Evolutionary conservation across 208 protist genomes (phyloP), one percentile per base, ranked within the genome.

Genomic region (Trypanosoma caninum): DNA sequence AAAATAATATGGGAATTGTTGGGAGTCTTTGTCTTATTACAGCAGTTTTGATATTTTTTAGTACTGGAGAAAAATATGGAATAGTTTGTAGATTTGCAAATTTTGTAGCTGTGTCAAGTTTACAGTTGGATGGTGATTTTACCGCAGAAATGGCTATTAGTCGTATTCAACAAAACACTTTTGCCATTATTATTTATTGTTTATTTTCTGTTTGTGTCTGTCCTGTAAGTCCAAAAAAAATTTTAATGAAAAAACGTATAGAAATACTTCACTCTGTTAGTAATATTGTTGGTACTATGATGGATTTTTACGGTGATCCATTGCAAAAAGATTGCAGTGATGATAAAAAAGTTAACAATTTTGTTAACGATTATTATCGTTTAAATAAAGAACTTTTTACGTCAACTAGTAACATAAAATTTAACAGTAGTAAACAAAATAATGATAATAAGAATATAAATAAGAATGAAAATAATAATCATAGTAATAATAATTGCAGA

Each of bases 141-240:
- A 73, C 52, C n/a, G 73, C 76, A 10, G 75, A 77, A 22, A 30
- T 53, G 23, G 81, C 74, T 16, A 78, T 92, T 56, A 80, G 68
- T 41, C 84, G 84, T 48, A 89, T 92, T 51, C 84, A 92, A 63
- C 84, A 92, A 59, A 92, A 88, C 72, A 77, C 84, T 5, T 92
- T 92, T 59, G 72, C 84, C 40, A 80, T 92, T 44, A 80, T 88
- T 23, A 80, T 92, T 38, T 92, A 92, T 72, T 89, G 80, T 60
- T 72, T 86, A 35, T 82, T 92, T 66, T 76, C 65, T 46, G 65
- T 92, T 20, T 18, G 65, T 0, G 59, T 92, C 1, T 86, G 86
- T 37, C 84, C 84, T 13, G 72, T 91, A 25, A 87, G 80, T 57
- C 84, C 84, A 22, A 78, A 75, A 42, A 30, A 72, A 25, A 50